phyloP scores from a whole-genome alignment of 1,284 basidiomycete genomes.

The Boletus mariae region DNA sequence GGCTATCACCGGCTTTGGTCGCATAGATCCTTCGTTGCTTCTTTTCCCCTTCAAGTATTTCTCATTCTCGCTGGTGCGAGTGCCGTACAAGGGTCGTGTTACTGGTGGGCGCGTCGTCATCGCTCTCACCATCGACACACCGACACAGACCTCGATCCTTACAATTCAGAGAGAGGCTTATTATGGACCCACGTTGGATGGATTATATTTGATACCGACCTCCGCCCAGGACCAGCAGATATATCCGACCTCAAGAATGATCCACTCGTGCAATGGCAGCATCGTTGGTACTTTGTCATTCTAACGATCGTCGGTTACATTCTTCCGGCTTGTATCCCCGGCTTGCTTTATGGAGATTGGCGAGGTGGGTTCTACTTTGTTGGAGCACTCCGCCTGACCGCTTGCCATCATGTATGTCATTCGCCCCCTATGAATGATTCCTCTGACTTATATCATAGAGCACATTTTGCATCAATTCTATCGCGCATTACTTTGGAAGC shows the following conservation, averaged over 20 bases:
- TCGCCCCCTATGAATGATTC: slow-evolving; percentile 1
- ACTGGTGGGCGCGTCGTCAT: slow-evolving; percentile 91
- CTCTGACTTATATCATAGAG: slow-evolving; percentile 47
- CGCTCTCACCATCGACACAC: slow-evolving; percentile 89
- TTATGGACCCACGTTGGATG: slow-evolving; percentile 87
- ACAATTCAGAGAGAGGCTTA: slow-evolving; percentile 79
- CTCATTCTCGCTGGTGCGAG: slow-evolving; percentile 79
- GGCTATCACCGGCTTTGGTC: slow-evolving; percentile 93
- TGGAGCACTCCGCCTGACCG: slow-evolving; percentile 59
- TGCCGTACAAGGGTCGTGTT: slow-evolving; percentile 85
- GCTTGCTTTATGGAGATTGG: slow-evolving; percentile 81
- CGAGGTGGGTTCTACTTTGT: slow-evolving; percentile 80
- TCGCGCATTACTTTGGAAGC: slow-evolving; percentile 85
- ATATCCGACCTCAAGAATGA: slow-evolving; percentile 77
- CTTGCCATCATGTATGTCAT: slow-evolving; percentile 76
- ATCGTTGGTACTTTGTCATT: slow-evolving; percentile 70
- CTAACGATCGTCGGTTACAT: slow-evolving; percentile 66
- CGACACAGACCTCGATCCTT: slow-evolving; percentile 89
- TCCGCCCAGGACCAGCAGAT: slow-evolving; percentile 76
- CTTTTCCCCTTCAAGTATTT: slow-evolving; percentile 67
- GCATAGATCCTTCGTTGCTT: slow-evolving; percentile 85
- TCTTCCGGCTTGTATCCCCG: slow-evolving; percentile 74
- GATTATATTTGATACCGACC: slow-evolving; percentile 81
- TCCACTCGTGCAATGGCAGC: slow-evolving; percentile 80
- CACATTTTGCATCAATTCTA: slow-evolving; percentile 89